Evolutionary conservation across 2,329 filamentous ascomycete genomes (phyloP).

Genomic region (Sporothrix pallida): DNA sequence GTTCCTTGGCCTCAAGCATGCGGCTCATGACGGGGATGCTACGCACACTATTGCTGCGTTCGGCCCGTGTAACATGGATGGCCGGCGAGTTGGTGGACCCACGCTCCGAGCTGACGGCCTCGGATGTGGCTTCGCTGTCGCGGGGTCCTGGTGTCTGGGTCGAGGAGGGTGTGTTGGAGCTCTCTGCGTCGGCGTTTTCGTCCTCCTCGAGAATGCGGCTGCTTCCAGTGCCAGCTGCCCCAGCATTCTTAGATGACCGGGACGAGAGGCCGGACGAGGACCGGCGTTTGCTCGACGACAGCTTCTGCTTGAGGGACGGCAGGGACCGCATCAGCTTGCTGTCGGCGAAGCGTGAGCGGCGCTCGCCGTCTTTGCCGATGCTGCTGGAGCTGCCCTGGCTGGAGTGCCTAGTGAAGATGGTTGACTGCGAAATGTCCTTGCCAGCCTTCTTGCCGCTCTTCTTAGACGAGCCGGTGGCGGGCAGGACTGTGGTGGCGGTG

Average conservation of each 20-base stretch:
- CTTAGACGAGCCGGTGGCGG: conserved; percentile 3
- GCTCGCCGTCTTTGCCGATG: conserved; percentile 42
- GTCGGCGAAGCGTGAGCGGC: conserved; percentile 67
- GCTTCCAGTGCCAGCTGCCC: background rate
- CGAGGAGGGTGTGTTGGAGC: conserved; percentile 13
- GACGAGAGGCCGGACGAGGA: conserved; percentile 38
- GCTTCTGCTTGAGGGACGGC: conserved; percentile 58
- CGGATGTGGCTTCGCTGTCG: conserved; percentile 8
- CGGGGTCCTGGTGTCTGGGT: conserved; percentile 1
- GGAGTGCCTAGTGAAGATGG: conserved; percentile 44
- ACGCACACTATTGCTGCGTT: conserved; percentile 43
- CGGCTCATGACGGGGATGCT: conserved; percentile 75
- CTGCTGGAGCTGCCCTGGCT: conserved; percentile 42
- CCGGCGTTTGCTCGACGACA: conserved; percentile 48
- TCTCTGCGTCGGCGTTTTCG: conserved; percentile 38
- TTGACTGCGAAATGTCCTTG: conserved; percentile 48
- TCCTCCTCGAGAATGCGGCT: conserved; percentile 44
- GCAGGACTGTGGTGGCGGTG: conserved; percentile 21
- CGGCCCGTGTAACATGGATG: conserved; percentile 43
- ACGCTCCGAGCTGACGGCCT: background rate
- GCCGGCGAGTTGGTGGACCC: conserved; percentile 37
- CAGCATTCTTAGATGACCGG: conserved; percentile 41
- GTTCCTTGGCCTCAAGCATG: conserved; percentile 74
- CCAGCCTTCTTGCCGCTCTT: conserved; percentile 29
- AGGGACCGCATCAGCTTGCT: conserved; percentile 70